phyloP scores from a whole-genome alignment of 208 protist genomes.

The Trypanosomatidae sp. region DNA sequence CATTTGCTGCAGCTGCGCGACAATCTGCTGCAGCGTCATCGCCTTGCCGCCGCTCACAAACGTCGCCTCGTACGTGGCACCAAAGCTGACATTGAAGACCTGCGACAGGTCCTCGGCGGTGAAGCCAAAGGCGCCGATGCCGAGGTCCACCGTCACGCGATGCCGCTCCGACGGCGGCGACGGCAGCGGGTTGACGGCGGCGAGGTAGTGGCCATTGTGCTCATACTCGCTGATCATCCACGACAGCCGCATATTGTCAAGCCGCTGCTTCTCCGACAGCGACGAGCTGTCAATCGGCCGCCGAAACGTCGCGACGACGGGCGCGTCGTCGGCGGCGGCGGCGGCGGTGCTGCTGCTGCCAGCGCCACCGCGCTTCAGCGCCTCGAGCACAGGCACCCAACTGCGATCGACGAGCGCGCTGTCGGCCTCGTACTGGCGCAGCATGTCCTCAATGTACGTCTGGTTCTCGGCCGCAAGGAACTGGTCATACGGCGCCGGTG shows the following conservation, averaged over 20 bases:
- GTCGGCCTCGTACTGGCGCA: constrained; percentile 66
- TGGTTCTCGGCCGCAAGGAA: constrained; percentile 53
- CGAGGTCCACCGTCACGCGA: constrained; percentile 21
- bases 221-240: constrained; percentile 88
- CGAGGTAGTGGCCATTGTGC: constrained; percentile 67
- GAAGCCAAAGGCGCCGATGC: constrained; percentile 69
- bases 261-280: constrained; percentile 58
- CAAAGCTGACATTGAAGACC: constrained; percentile 73
- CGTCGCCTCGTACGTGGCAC: constrained; percentile 50
- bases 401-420: constrained; percentile 51
- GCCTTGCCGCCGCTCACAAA: constrained; percentile 57
- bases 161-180: constrained; percentile 6
- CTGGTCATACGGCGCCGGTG: constrained; percentile 65
- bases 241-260: constrained; percentile 83
- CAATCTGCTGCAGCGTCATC: constrained; percentile 68
- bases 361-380: constrained; percentile 25
- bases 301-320: constrained; percentile 64
- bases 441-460: constrained; percentile 62
- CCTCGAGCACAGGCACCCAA: constrained; percentile 75
- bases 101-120: constrained; percentile 51
- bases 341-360: too few species aligned
- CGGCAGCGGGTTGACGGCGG: constrained; percentile 64
- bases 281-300: constrained; percentile 38
- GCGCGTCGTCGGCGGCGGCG: constrained; percentile 29
- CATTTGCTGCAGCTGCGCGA: constrained; percentile 50